Percentiles rank a stretch among this genome's conserved stretches.
Conservation (phyloP, 345 rosid genomes). For the Camelina hispida region DNA sequence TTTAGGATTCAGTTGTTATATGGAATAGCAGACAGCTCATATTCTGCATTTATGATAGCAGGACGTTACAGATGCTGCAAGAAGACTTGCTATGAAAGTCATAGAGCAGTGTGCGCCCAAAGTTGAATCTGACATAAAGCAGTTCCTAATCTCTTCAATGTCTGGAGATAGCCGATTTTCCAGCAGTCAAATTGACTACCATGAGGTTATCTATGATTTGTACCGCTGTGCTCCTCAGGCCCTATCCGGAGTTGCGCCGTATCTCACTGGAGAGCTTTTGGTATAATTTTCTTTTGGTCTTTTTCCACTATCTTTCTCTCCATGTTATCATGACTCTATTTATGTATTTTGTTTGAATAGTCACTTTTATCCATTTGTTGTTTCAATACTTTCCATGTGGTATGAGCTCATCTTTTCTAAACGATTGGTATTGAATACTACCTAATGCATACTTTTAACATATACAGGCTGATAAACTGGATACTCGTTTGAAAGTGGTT, state of each 20-base stretch:
- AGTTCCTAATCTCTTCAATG: constrained; percentile 82
- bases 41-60: constrained; percentile 47
- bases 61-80: constrained; percentile 71
- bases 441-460: constrained; percentile 29
- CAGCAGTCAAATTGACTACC: constrained; percentile 73
- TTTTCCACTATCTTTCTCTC: constrained; percentile 5
- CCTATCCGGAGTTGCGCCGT: constrained; percentile 80
- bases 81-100: constrained; percentile 90
- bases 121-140: constrained; percentile 88
- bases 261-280: constrained; percentile 95
- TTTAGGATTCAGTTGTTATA: neutral
- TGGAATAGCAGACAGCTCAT: constrained; percentile 31
- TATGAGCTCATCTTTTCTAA: constrained; percentile 31
- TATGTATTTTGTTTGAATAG: constrained; percentile 24
- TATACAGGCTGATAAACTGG: constrained; percentile 87
- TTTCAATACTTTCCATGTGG: constrained; percentile 11
- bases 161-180: constrained; percentile 73
- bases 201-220: constrained; percentile 86
- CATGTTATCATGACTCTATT: constrained; percentile 23
- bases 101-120: constrained; percentile 81
- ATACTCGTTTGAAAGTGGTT: constrained; percentile 88
- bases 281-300: constrained; percentile 50
- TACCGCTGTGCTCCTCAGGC: constrained; percentile 86
- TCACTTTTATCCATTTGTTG: neutral
- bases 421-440: constrained; percentile 16